Evolutionary conservation across 2,329 filamentous ascomycete genomes (phyloP).

Genomic region (Aspergillus sp.): DNA sequence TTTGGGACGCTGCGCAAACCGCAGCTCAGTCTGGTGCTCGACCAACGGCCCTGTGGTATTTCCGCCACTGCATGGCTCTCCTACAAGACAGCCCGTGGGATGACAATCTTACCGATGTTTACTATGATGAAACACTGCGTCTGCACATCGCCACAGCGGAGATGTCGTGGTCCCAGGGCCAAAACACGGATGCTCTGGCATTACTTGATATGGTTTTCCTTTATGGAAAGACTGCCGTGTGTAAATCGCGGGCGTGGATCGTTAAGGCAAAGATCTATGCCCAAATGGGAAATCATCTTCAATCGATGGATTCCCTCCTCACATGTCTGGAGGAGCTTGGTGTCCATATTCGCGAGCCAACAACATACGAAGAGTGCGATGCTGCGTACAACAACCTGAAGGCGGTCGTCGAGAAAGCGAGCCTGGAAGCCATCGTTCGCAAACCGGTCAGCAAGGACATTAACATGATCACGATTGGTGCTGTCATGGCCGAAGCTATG

Average conservation of each 20-base stretch:
- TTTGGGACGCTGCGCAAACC: constrained; percentile 70
- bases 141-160: constrained; percentile 74
- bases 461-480: constrained; percentile 41
- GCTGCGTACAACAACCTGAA: constrained; percentile 60
- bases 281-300: constrained; percentile 63
- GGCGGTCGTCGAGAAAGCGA: constrained; percentile 54
- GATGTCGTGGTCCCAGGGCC: constrained; percentile 71
- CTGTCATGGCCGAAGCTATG: constrained; percentile 53
- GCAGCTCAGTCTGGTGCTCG: constrained; percentile 77
- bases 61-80: constrained; percentile 67
- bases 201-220: constrained; percentile 65
- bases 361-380: constrained; percentile 72
- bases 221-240: constrained; percentile 63
- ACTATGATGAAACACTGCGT: constrained; percentile 78
- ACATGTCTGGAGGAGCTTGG: constrained; percentile 65
- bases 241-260: constrained; percentile 79
- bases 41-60: constrained; percentile 75
- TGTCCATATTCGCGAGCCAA: constrained; percentile 57
- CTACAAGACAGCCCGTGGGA: constrained; percentile 75
- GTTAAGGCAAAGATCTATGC: constrained; percentile 73
- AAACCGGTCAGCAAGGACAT: constrained; percentile 38
- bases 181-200: constrained; percentile 59
- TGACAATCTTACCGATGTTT: constrained; percentile 61
- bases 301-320: constrained; percentile 63
- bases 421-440: constrained; percentile 35